These are phyloP conservation scores for Conoideocrella luteorostrata DNA, from an alignment of 2,329 filamentous ascomycete genomes.

Conservation along the genomic window DNA sequence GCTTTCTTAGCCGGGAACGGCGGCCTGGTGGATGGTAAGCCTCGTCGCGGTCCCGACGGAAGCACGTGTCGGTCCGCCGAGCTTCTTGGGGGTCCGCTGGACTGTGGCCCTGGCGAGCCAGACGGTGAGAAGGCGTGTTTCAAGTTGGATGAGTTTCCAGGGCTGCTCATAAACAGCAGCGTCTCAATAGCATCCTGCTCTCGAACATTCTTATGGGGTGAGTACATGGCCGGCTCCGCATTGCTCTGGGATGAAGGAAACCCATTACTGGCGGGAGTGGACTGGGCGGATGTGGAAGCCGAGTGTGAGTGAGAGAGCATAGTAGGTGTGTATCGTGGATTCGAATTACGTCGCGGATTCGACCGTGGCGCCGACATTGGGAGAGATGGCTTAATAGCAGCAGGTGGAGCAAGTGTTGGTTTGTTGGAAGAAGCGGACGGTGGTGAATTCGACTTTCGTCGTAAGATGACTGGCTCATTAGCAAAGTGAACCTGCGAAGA, in stretches of 20 bases:
- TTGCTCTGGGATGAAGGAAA: constrained; percentile 34
- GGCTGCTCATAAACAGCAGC: constrained; percentile 74
- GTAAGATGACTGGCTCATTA: constrained; percentile 10
- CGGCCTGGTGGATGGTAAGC: constrained; percentile 43
- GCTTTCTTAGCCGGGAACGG: constrained; percentile 36
- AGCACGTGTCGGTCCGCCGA: constrained; percentile 28
- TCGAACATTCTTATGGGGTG: constrained; percentile 11
- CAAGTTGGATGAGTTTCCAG: constrained; percentile 61
- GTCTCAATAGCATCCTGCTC: constrained; percentile 80
- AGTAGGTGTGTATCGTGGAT: constrained; percentile 41
- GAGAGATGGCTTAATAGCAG: constrained; percentile 46
- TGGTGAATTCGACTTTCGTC: constrained; percentile 30
- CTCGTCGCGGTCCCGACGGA: constrained; percentile 45
- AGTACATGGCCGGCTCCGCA: constrained; percentile 1
- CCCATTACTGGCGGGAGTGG: constrained; percentile 22
- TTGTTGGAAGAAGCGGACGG: constrained; percentile 27
- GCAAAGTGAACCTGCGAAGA: constrained; percentile 22
- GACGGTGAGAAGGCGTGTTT: constrained; percentile 47
- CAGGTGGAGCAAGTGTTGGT: constrained; percentile 44
- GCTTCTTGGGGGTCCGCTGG: constrained; percentile 9
- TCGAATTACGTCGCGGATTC: constrained; percentile 45
- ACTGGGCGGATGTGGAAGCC: constrained; percentile 37
- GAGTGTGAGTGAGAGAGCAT: constrained; percentile 44
- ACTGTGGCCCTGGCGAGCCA: constrained; percentile 26
- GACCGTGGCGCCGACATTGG: constrained; percentile 23